Conservation (phyloP, 1,139 yeast species). For the Suhomyces wounanorum region DNA sequence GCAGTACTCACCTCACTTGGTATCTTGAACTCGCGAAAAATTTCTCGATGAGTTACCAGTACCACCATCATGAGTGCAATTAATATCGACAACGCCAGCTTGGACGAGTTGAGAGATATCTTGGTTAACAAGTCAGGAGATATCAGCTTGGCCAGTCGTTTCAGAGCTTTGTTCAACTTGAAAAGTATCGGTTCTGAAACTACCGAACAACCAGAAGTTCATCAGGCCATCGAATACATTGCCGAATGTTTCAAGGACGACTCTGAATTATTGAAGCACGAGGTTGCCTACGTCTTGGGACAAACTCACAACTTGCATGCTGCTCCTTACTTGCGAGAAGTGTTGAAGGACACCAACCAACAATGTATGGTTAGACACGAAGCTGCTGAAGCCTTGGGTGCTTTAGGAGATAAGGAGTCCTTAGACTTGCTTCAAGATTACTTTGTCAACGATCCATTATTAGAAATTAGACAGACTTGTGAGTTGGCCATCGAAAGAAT, state of each 20-base stretch:
- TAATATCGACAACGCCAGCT: constrained; percentile 51
- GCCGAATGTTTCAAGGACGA: constrained; percentile 78
- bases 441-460: constrained; percentile 68
- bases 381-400: constrained; percentile 99
- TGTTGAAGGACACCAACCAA: constrained; percentile 65
- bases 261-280: constrained; percentile 95
- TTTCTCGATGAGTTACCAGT: constrained; percentile 3
- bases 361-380: constrained; percentile 98
- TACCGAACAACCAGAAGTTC: constrained; percentile 49
- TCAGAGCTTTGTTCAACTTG: constrained; percentile 89
- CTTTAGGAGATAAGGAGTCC: constrained; percentile 83
- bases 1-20: neutral
- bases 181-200: constrained; percentile 78
- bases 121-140: constrained; percentile 64
- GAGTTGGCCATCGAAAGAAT: constrained; percentile 95
- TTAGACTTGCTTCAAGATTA: constrained; percentile 66
- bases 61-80: constrained; percentile 27
- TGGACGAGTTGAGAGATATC: constrained; percentile 73
- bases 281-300: constrained; percentile 97
- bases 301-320: constrained; percentile 86
- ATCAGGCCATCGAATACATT: constrained; percentile 76
- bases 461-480: constrained; percentile 95
- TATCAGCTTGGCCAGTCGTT: constrained; percentile 77
- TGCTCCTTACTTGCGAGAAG: constrained; percentile 73
- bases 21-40: constrained; percentile 1